A percentile compares a stretch with the other conserved stretches of the same genome.
These are phyloP conservation scores for Fusarium sp. DNA, from an alignment of 2,329 filamentous ascomycete species.

Conservation along the genomic window DNA sequence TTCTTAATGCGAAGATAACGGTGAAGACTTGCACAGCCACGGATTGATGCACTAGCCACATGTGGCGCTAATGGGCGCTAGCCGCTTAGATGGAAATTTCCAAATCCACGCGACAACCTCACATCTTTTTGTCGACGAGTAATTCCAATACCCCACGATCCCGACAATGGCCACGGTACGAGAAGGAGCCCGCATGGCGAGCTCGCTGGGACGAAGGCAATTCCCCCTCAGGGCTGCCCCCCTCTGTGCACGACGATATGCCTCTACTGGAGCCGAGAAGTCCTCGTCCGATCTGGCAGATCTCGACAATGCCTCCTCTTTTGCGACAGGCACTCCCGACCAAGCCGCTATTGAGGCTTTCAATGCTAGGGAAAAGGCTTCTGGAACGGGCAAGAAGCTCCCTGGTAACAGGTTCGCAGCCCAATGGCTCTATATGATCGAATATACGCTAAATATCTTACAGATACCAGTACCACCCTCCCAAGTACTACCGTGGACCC, in stretches of 20 bases:
- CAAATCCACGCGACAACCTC: conserved; percentile 42
- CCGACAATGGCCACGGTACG: conserved; percentile 56
- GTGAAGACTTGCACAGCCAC: conserved; percentile 17
- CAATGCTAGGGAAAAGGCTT: conserved; percentile 52
- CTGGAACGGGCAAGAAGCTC: conserved; percentile 53
- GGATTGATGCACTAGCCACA: background rate
- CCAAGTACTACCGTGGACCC: conserved; percentile 93
- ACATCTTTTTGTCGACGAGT: conserved; percentile 39
- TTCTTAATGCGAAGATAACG: background rate
- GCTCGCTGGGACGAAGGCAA: conserved; percentile 47
- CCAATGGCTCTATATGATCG: background rate
- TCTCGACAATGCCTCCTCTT: conserved; percentile 63
- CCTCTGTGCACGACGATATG: conserved; percentile 54
- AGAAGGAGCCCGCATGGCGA: conserved; percentile 53
- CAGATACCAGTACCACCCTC: conserved; percentile 94
- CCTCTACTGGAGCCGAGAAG: conserved; percentile 58
- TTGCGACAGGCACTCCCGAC: conserved; percentile 56
- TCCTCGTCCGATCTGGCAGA: conserved; percentile 55
- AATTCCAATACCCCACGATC: conserved; percentile 15
- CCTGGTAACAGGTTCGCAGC: conserved; percentile 59
- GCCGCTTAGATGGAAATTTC: conserved; percentile 51
- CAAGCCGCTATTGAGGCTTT: conserved; percentile 55
- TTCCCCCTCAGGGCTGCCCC: conserved; percentile 42
- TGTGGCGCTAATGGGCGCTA: conserved; percentile 40
- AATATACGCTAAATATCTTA: conserved; percentile 21